phyloP scores from a whole-genome alignment of 179 eudicot genomes.

The Carnegiea gigantea region DNA sequence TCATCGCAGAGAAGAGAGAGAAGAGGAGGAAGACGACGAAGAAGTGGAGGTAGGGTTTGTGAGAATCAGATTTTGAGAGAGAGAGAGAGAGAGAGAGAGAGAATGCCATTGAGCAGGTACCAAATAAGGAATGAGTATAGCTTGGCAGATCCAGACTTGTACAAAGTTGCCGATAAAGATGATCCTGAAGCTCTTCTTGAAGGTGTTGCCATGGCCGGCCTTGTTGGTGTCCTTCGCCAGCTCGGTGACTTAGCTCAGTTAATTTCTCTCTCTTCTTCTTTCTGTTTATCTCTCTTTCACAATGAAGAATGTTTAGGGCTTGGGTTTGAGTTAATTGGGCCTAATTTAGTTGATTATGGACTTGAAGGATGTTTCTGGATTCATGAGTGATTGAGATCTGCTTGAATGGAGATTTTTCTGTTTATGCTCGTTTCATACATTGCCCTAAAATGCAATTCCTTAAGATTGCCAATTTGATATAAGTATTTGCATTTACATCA shows the following conservation, averaged over 20 bases:
- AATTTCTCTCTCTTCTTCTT: constrained; percentile 18
- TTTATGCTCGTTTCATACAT: not conserved
- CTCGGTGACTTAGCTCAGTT: constrained; percentile 98
- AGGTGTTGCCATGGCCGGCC: constrained; percentile 99
- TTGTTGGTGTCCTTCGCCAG: constrained; percentile 94
- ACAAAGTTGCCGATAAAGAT: constrained; percentile 83
- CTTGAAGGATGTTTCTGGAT: constrained; percentile 2
- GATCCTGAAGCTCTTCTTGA: constrained; percentile 96
- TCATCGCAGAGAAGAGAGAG: not conserved
- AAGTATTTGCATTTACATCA: not conserved
- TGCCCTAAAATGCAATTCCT: not conserved
- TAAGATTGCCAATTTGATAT: not conserved
- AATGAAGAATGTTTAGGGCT: constrained; percentile 14
- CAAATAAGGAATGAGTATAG: constrained; percentile 79
- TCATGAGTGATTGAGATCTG: constrained; percentile 35
- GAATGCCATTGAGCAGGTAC: constrained; percentile 79
- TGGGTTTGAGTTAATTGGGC: constrained; percentile 6
- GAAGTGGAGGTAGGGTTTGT: constrained; percentile 23
- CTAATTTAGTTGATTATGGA: not conserved
- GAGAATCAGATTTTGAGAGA: not conserved
- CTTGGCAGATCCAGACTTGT: constrained; percentile 91
- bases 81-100: not conserved
- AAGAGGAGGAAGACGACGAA: not conserved
- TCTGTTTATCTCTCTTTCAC: not conserved
- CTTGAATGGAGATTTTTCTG: constrained; percentile 14